Conservation (phyloP, 371 early-diverging fungal genomes). For the Umbelopsis sp. region DNA sequence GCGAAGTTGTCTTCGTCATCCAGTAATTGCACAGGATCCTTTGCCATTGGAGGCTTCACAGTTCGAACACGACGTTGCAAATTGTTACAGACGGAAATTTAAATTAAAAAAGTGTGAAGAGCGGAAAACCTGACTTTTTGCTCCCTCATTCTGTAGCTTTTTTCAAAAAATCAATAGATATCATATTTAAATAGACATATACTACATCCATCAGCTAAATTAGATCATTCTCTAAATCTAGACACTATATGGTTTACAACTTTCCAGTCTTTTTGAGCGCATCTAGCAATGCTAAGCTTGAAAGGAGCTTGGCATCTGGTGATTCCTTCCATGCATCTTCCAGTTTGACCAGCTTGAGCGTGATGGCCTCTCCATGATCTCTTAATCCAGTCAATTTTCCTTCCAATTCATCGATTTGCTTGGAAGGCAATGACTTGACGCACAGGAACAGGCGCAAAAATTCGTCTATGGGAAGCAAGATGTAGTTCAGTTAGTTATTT, state of each 20-base stretch:
- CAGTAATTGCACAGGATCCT: constrained; percentile 3
- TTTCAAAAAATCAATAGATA: too few relatives aligned
- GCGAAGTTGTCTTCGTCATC: constrained; percentile 4
- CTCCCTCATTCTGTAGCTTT: too few relatives aligned
- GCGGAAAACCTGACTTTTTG: background rate
- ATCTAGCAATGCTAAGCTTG: constrained; percentile 72
- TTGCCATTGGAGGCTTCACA: constrained; percentile 6
- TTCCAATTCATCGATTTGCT: constrained; percentile 60
- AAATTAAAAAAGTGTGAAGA: background rate
- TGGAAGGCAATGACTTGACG: constrained; percentile 56
- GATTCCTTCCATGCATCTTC: constrained; percentile 68
- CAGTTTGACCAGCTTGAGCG: constrained; percentile 64
- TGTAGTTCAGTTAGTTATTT: background rate
- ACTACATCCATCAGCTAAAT: background rate
- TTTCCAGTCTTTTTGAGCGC: constrained; percentile 47
- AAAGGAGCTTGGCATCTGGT: constrained; percentile 74
- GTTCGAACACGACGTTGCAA: constrained; percentile 6
- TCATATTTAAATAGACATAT: too few relatives aligned
- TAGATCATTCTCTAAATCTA: background rate
- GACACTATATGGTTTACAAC: constrained; percentile 20
- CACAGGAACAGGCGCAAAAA: constrained; percentile 72
- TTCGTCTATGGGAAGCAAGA: constrained; percentile 62
- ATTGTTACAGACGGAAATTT: background rate
- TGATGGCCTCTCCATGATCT: constrained; percentile 81
- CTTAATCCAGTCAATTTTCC: constrained; percentile 74